Conservation (phyloP, 2,329 filamentous ascomycete genomes). For the Polychaeton citri region DNA sequence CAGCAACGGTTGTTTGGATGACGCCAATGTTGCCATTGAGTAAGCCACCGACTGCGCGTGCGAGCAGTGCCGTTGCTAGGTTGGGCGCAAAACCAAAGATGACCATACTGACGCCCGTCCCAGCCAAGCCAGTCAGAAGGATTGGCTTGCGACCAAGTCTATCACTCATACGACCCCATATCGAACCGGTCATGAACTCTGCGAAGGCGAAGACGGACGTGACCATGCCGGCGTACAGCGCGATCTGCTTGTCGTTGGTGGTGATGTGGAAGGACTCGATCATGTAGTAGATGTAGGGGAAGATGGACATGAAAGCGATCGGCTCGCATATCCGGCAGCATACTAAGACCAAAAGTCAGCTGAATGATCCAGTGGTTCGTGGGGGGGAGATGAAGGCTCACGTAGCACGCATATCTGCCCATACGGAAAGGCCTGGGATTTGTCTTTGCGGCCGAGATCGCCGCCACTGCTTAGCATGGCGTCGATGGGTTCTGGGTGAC, state of each 20-base stretch:
- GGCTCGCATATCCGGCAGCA: slow-evolving; percentile 94
- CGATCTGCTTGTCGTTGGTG: slow-evolving; percentile 63
- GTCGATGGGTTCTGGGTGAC: too few relatives aligned
- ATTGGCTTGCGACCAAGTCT: slow-evolving; percentile 86
- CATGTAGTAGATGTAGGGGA: slow-evolving; percentile 98
- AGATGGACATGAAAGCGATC: slow-evolving; percentile 99
- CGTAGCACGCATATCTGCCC: slow-evolving; percentile 45
- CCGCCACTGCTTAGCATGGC: too few relatives aligned
- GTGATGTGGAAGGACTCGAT: slow-evolving; percentile 81
- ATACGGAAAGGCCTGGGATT: slow-evolving; percentile 37
- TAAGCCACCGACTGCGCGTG: slow-evolving; percentile 76
- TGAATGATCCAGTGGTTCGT: neutral
- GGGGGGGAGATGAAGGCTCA: slow-evolving; percentile 19
- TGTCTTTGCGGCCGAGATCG: slow-evolving; percentile 3
- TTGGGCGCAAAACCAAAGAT: slow-evolving; percentile 82
- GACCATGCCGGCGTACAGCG: slow-evolving; percentile 88
- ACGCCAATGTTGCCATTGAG: slow-evolving; percentile 96
- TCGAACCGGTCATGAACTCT: slow-evolving; percentile 81
- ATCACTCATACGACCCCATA: slow-evolving; percentile 91
- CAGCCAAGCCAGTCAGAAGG: slow-evolving; percentile 73
- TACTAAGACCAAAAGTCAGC: slow-evolving; percentile 36
- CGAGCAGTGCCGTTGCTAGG: slow-evolving; percentile 69
- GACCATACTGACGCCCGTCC: slow-evolving; percentile 85
- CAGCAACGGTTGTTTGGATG: slow-evolving; percentile 85
- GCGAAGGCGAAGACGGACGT: slow-evolving; percentile 93